Base-by-base conservation (phyloP, 2,329 filamentous ascomycete genomes). In the Fusarium devonianum region DNA sequence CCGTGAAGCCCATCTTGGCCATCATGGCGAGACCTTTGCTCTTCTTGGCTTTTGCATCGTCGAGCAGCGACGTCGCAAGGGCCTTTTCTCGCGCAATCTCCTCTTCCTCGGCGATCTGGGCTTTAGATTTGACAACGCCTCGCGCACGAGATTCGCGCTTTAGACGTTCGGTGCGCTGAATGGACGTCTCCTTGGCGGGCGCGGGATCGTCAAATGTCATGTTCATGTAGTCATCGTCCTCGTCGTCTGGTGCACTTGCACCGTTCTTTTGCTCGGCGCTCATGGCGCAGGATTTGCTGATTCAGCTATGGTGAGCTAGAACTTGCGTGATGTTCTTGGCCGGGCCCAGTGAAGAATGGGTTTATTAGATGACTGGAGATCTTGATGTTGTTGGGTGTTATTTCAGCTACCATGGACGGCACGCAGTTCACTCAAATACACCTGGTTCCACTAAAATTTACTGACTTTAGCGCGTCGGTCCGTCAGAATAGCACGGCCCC, bases 11-110 rank as follows among this genome's bases (percentile, higher is more conserved):
- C 80, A 99, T 90, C 72, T 90, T 93, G 16, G 90, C 88, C 92
- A 99, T 96, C 91, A 99, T 97, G 58, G 90, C 85, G 54, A 95
- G 84, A 2, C 93, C 94, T 69, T 97, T 97, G 75, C 87, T 95
- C 63, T 81, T 82, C 38, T 83, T 79, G 12, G 80, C 75, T 12
- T 71, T 71, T 5, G 76, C 71, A 28, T 74, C 69, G 14, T 86
- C 82, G 6, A 96, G 77, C 37, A 94, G 78, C 5, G 88, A 89
- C n/a, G 76, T 89, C 4, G 86, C 81, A 18, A 97, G 82, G 0
- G 89, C 90, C 26, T 81, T 83, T 69, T 97, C 90, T 41, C 91
- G 87, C 12, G 84, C 84, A 30, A 79, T 81, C 7, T 81, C 83
- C 63, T 88, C 90, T 60, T 91, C 86, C 38, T 84, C 85, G n/a